phyloP scores from a whole-genome alignment of 2,329 filamentous ascomycete species.

The Aureobasidium vineae region DNA sequence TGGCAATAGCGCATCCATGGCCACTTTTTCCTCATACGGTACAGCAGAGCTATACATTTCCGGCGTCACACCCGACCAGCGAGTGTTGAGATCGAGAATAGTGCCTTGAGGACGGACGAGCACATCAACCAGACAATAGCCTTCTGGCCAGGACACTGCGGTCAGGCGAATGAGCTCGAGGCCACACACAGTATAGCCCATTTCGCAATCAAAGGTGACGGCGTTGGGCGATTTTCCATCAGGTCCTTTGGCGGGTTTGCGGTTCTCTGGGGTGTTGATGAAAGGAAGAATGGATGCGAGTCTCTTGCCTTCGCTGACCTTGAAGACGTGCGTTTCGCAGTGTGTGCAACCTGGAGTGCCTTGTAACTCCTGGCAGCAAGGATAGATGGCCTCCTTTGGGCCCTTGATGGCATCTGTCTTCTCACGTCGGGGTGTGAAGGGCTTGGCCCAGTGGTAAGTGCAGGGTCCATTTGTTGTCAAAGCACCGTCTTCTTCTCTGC shows the following conservation, averaged over 20 bases:
- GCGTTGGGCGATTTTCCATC: constrained; percentile 49
- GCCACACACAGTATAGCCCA: constrained; percentile 89
- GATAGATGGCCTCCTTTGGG: constrained; percentile 61
- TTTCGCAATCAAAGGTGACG: constrained; percentile 92
- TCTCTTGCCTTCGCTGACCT: constrained; percentile 70
- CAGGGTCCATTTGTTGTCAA: constrained; percentile 76
- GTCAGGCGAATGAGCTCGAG: constrained; percentile 89
- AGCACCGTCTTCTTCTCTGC: constrained; percentile 71
- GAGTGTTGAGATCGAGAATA: constrained; percentile 85
- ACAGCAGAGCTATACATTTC: constrained; percentile 71
- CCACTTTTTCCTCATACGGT: constrained; percentile 46
- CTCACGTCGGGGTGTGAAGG: constrained; percentile 57
- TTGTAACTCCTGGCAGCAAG: constrained; percentile 74
- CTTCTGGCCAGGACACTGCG: constrained; percentile 80
- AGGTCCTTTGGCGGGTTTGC: constrained; percentile 44
- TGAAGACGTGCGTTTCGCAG: constrained; percentile 78
- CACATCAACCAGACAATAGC: constrained; percentile 73
- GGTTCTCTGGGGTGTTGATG: constrained; percentile 69
- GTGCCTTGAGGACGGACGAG: constrained; percentile 81
- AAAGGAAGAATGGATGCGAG: constrained; percentile 80
- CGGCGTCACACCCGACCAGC: constrained; percentile 81
- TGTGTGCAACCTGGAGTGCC: constrained; percentile 77
- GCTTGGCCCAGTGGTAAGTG: constrained; percentile 74
- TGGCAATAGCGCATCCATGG: constrained; percentile 28
- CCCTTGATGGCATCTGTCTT: constrained; percentile 58